Base-by-base conservation (phyloP, 441 rosid species). In the Gossypium gossypioides region DNA sequence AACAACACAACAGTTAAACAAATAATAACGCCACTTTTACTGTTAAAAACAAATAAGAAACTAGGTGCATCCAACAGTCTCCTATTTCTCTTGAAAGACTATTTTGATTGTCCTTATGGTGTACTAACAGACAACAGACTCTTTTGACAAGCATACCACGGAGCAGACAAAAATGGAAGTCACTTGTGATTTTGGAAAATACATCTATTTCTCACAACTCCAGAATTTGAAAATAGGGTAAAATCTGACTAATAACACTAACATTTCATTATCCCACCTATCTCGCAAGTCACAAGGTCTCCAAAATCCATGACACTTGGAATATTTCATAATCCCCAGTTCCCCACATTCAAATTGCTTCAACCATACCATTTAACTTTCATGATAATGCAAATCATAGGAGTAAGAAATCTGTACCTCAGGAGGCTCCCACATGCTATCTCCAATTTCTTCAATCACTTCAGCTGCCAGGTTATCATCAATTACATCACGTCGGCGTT, bases 391-490 rank as follows among this genome's bases (percentile, higher is more conserved):
- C 4, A 71, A 50, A 57, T 58, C 68, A 21, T 24, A 63, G n/a
- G 54, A 68, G 21, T 3, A 72, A 24, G 3, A 44, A 72, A 19
- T 42, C 34, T 27, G 68, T 85, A 95, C 99, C 97, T 91, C 97
- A 19, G 93, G 95, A 40, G 97, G 93, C 70, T 95, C 98, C 86
- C 87, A 80, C 76, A 89, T 72, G 86, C 85, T 89, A 77, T 95
- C 98, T 75, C 88, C 93, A 81, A 86, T 86, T 82, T 91, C 96
- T 82, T 92, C 99, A 78, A 89, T 82, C 76, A 88, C 92, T 76
- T 88, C 98, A n/a, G 96, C 82, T 2, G 90, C 69, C 75, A 91
- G 75, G 84, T 80, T 91, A 73, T 91, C 97, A 75, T 95, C 98
- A 76, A 84, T 75, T 40, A 89, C 95, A 81, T 89, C 96, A 6